Evolutionary conservation across 1,284 basidiomycete species (phyloP).

Genomic region (Hemileia vastatrix): DNA sequence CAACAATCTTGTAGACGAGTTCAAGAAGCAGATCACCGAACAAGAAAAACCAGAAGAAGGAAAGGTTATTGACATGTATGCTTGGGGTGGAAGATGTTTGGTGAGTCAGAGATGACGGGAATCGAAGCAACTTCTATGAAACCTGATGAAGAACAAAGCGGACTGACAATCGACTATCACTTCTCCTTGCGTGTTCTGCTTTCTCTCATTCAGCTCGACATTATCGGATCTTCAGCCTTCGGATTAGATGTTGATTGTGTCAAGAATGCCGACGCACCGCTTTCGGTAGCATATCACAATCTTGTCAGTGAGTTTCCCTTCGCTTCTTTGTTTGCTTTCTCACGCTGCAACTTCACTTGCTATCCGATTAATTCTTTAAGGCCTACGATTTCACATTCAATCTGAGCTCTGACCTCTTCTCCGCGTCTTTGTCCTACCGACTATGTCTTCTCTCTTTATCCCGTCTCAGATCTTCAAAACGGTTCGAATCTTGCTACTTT

Average conservation of each 20-base stretch:
- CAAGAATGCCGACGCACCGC: slow-evolving; percentile 29
- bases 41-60: slow-evolving; percentile 15
- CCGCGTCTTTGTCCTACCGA: no score
- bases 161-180: no score
- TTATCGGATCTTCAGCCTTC: slow-evolving; percentile 34
- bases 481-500: slow-evolving; percentile 28
- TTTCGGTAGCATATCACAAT: slow-evolving; percentile 29
- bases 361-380: background rate
- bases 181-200: no score
- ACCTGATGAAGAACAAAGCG: no score
- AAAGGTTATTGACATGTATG: slow-evolving; percentile 30
- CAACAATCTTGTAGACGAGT: slow-evolving; percentile 28
- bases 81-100: slow-evolving; percentile 27
- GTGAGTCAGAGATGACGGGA: no score
- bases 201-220: slow-evolving; percentile 25
- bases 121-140: no score
- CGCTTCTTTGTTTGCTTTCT: background rate
- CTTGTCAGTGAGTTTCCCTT: slow-evolving; percentile 21
- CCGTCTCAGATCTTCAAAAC: slow-evolving; percentile 25
- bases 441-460: no score
- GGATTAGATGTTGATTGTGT: slow-evolving; percentile 30
- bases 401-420: no score
- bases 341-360: background rate
- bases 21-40: slow-evolving; percentile 27
- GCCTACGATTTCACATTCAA: no score